Evolutionary conservation across 169 alveolate species (phyloP).

Genomic region (Babesia ovis): DNA sequence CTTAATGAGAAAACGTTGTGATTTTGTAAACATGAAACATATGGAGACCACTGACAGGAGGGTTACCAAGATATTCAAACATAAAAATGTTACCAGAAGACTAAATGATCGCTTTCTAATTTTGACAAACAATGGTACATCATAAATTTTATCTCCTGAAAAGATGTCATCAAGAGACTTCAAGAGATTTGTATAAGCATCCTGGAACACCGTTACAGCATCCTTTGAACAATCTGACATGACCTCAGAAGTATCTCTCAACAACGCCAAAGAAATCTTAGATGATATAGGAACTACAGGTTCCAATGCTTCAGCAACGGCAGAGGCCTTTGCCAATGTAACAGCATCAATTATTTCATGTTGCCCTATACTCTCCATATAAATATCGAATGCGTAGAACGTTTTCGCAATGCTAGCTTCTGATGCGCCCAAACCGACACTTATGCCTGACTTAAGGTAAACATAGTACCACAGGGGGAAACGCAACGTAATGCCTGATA

Average conservation of each 20-base stretch:
- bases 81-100: background rate
- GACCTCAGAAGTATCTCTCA: background rate
- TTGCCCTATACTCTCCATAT: background rate
- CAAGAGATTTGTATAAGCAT: constrained; percentile 7
- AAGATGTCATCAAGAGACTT: background rate
- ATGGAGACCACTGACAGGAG: constrained; percentile 9
- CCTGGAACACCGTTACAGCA: constrained; percentile 18
- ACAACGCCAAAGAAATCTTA: background rate
- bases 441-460: constrained; percentile 2
- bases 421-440: background rate
- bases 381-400: background rate
- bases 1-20: background rate
- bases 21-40: background rate
- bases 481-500: background rate
- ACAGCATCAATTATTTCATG: background rate
- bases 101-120: background rate
- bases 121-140: background rate
- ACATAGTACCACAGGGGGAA: constrained; percentile 24
- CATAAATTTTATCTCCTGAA: constrained; percentile 3
- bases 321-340: background rate
- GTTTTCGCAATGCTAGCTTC: background rate
- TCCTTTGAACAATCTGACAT: background rate
- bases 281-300: background rate
- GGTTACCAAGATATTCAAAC: constrained; percentile 9
- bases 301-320: background rate